These are phyloP conservation scores for Claviceps sp. DNA, from an alignment of 2,329 filamentous ascomycete species.

Conservation along the genomic window DNA sequence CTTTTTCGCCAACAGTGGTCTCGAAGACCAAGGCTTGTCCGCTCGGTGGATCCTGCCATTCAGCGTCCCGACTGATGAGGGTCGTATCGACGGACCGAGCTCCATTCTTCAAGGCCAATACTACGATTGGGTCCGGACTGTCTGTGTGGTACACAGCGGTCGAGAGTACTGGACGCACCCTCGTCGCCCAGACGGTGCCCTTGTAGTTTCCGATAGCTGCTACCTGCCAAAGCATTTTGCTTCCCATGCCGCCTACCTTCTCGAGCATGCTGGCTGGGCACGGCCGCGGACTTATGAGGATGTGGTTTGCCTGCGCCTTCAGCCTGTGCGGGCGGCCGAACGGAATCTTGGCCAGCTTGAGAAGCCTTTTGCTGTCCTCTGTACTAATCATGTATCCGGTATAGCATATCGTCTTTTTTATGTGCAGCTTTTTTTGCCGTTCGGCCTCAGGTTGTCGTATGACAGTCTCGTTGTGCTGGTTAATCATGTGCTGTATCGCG, in stretches of 20 bases:
- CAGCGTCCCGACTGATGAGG: conserved; percentile 48
- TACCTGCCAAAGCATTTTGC: conserved; percentile 73
- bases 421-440: conserved; percentile 40
- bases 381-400: conserved; percentile 77
- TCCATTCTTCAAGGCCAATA: conserved; percentile 66
- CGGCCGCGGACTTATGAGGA: conserved; percentile 73
- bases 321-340: conserved; percentile 55
- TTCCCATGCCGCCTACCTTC: conserved; percentile 77
- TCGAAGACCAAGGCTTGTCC: conserved; percentile 67
- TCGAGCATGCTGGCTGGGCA: conserved; percentile 60
- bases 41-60: conserved; percentile 65
- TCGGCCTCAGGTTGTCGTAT: conserved; percentile 19
- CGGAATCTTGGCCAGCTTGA: conserved; percentile 55
- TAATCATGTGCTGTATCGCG: conserved; percentile 80
- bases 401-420: conserved; percentile 82
- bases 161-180: conserved; percentile 58
- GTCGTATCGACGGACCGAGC: conserved; percentile 66
- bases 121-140: conserved; percentile 63
- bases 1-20: conserved; percentile 75
- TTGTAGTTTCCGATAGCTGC: conserved; percentile 63
- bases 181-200: conserved; percentile 76
- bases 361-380: conserved; percentile 57
- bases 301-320: conserved; percentile 75
- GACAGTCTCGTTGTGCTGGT: conserved; percentile 59
- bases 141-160: conserved; percentile 63